Evolutionary conservation across 2,329 filamentous ascomycete genomes (phyloP).

Genomic region (Chaetomiaceae sp.): DNA sequence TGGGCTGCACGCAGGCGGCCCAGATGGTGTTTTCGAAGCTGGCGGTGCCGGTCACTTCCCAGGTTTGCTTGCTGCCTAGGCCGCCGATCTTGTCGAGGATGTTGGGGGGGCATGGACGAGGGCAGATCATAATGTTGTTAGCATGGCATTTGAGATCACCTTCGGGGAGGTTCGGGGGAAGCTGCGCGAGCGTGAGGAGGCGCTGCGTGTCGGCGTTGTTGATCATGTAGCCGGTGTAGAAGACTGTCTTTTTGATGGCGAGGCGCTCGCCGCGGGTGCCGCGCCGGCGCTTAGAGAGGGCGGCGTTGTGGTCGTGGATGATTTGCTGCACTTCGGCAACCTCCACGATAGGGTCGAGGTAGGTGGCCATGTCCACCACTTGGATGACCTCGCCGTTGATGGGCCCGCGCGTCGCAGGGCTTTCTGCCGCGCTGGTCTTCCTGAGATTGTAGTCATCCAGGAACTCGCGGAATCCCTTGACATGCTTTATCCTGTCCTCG

Average conservation of each 20-base stretch:
- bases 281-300: conserved; percentile 38
- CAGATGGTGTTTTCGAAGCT: conserved; percentile 75
- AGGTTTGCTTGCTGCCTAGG: conserved; percentile 73
- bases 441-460: conserved; percentile 67
- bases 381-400: conserved; percentile 78
- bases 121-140: conserved; percentile 86
- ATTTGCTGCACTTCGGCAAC: conserved; percentile 80
- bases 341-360: conserved; percentile 71
- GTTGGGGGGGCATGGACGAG: conserved; percentile 63
- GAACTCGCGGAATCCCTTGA: conserved; percentile 79
- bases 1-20: conserved; percentile 73
- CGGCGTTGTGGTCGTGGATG: conserved; percentile 77
- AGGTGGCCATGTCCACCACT: conserved; percentile 68
- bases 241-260: conserved; percentile 77
- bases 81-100: conserved; percentile 82
- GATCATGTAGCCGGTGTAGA: conserved; percentile 90
- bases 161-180: conserved; percentile 56
- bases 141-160: conserved; percentile 74
- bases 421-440: conserved; percentile 40
- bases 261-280: conserved; percentile 40
- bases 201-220: conserved; percentile 62
- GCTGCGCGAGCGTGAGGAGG: conserved; percentile 62
- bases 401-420: conserved; percentile 51
- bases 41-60: conserved; percentile 74
- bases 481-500: conserved; percentile 61